A percentile compares a stretch with the other conserved stretches of the same genome.
These are phyloP conservation scores for Phytophthora multivora DNA, from an alignment of 352 stramenopile genomes.

Conservation along the genomic window DNA sequence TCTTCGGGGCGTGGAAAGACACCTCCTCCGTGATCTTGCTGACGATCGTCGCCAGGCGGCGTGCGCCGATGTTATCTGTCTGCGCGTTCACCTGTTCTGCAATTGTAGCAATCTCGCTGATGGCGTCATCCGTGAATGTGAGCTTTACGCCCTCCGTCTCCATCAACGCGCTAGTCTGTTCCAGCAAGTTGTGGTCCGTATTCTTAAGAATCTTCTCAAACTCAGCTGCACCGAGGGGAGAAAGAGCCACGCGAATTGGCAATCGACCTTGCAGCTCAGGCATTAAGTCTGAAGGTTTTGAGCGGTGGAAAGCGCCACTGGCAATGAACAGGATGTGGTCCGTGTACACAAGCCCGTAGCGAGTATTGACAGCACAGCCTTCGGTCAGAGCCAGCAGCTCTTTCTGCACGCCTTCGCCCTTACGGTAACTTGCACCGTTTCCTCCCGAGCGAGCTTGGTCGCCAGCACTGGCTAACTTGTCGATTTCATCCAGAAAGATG, in stretches of 20 bases:
- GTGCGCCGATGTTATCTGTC: conserved; percentile 98
- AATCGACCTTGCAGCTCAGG: conserved; percentile 97
- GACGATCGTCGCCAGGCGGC: conserved; percentile 96
- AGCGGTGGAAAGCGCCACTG: conserved; percentile 95
- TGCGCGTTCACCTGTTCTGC: conserved; percentile 94
- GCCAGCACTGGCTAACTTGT: conserved; percentile 95
- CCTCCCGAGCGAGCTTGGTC: conserved; percentile 79
- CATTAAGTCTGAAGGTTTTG: conserved; percentile 98
- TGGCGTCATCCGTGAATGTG: conserved; percentile 95
- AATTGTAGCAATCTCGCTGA: conserved; percentile 96
- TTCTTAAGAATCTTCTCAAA: conserved; percentile 98
- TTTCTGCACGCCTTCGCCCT: conserved; percentile 98
- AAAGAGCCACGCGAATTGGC: conserved; percentile 98
- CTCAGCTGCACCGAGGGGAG: conserved; percentile 96
- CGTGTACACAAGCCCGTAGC: conserved; percentile 95
- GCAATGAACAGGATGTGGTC: conserved; percentile 99
- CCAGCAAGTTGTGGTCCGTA: conserved; percentile 94
- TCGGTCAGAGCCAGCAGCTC: conserved; percentile 99
- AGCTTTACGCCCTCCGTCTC: conserved; percentile 95
- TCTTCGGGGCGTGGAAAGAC: conserved; percentile 96
- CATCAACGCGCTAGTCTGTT: conserved; percentile 97
- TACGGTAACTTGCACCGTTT: conserved; percentile 86
- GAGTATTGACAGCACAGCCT: conserved; percentile 95
- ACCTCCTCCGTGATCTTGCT: conserved; percentile 98
- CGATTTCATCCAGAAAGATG: conserved; percentile 99